These are phyloP conservation scores for Rhodotorula paludigena DNA, from an alignment of 768 basidiomycete species.

Conservation along the genomic window DNA sequence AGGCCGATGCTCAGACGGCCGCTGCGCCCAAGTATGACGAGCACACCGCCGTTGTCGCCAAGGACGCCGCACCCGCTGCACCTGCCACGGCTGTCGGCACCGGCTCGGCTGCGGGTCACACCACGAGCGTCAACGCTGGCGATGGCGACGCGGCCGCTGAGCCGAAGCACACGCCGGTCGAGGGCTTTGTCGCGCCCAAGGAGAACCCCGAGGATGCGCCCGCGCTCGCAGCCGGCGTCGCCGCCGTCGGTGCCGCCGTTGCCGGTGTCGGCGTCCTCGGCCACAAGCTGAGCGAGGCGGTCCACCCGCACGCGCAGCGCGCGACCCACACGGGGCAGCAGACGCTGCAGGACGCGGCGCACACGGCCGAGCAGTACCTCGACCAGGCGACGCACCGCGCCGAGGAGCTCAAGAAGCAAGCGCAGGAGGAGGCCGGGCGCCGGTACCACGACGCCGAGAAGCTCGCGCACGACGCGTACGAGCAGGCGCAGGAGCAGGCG, in stretches of 20 bases:
- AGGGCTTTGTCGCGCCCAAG: constrained; percentile 24
- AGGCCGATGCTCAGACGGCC: constrained; percentile 7
- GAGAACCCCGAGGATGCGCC: constrained; percentile 26
- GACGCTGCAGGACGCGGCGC: constrained; percentile 12
- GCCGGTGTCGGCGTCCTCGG: constrained; percentile 28
- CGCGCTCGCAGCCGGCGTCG: constrained; percentile 19
- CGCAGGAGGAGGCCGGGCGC: background rate
- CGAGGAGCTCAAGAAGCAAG: background rate
- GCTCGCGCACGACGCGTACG: constrained; percentile 7
- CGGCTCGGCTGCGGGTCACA: background rate
- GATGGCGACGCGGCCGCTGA: no score
- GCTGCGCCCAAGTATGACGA: constrained; percentile 28
- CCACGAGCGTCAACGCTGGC: background rate
- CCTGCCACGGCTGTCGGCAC: background rate
- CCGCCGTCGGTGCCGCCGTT: constrained; percentile 35
- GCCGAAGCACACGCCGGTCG: constrained; percentile 1
- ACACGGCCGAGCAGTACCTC: constrained; percentile 22
- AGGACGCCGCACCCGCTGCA: constrained; percentile 13
- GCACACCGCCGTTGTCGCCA: constrained; percentile 9
- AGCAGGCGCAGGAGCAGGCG: background rate
- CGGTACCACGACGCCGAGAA: constrained; percentile 7
- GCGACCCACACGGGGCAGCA: constrained; percentile 34
- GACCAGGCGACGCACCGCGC: constrained; percentile 5
- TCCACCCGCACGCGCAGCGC: constrained; percentile 15
- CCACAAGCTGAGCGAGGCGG: background rate